Percentiles rank a stretch among this genome's conserved stretches.
Conservation (phyloP, 345 rosid species). For the Xanthoceras sorbifolium region DNA sequence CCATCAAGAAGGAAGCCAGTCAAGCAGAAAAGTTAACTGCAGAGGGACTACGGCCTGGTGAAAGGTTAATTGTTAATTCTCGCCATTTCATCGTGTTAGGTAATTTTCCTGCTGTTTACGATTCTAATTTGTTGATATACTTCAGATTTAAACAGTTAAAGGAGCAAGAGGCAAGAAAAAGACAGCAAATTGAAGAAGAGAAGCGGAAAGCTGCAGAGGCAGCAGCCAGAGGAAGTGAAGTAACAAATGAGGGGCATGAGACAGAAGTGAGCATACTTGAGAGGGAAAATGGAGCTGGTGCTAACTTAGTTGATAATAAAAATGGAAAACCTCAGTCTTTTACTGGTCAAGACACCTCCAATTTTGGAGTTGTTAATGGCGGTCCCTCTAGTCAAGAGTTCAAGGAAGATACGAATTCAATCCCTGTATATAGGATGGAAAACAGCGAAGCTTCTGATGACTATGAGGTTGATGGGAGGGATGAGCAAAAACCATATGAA, state of each 20-base stretch:
- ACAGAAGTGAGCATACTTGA: slow-evolving; percentile 19
- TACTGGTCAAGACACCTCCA: slow-evolving; percentile 29
- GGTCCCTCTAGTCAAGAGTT: slow-evolving; percentile 35
- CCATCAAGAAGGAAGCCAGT: slow-evolving; percentile 30
- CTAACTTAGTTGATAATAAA: slow-evolving; percentile 25
- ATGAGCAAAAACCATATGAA: slow-evolving; percentile 34
- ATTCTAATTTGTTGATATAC: slow-evolving; percentile 20
- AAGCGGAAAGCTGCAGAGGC: slow-evolving; percentile 53
- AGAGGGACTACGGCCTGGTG: slow-evolving; percentile 73
- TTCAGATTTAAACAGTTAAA: slow-evolving; percentile 75
- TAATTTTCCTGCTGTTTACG: slow-evolving; percentile 8
- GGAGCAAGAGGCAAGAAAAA: slow-evolving; percentile 83
- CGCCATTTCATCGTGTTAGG: not conserved
- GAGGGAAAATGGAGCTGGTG: slow-evolving; percentile 35
- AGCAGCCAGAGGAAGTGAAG: slow-evolving; percentile 31
- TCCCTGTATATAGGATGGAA: slow-evolving; percentile 22
- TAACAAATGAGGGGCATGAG: slow-evolving; percentile 12
- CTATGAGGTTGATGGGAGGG: slow-evolving; percentile 25
- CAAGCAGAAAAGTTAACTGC: slow-evolving; percentile 44
- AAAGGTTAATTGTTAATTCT: slow-evolving; percentile 48
- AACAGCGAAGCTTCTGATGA: slow-evolving; percentile 28
- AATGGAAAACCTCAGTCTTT: slow-evolving; percentile 19
- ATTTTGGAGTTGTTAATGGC: slow-evolving; percentile 47
- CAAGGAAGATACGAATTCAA: slow-evolving; percentile 30
- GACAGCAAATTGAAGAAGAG: slow-evolving; percentile 61